Percentiles rank a stretch among this genome's conserved stretches.
Evolutionary conservation across 1,139 yeast species (phyloP).

Genomic region (Magnusiomyces fungicola): DNA sequence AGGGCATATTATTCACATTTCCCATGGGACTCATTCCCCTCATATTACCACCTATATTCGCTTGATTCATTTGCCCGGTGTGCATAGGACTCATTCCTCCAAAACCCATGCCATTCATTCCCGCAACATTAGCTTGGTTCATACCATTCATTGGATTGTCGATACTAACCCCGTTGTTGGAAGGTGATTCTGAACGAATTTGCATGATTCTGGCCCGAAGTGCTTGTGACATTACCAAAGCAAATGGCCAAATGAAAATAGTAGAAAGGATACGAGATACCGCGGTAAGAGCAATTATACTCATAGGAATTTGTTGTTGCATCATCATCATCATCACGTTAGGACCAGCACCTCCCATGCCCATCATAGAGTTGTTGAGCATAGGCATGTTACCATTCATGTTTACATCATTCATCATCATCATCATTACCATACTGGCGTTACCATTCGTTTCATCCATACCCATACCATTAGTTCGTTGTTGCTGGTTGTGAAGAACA

Average conservation of each 20-base stretch:
- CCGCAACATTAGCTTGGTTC: no score
- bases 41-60: no score
- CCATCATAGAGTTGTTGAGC: neutral
- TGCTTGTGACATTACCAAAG: constrained; percentile 13
- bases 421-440: neutral
- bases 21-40: neutral
- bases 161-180: no score
- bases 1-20: neutral
- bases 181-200: constrained; percentile 7
- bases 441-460: neutral
- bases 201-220: constrained; percentile 12
- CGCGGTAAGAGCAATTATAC: constrained; percentile 12
- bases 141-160: no score
- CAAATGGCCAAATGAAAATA: constrained; percentile 16
- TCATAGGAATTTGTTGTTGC: constrained; percentile 9
- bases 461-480: neutral
- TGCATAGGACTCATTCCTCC: no score
- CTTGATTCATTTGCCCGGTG: no score
- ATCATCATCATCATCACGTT: constrained; percentile 4
- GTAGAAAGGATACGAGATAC: constrained; percentile 13
- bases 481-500: constrained; percentile 14
- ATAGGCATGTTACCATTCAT: neutral
- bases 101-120: no score
- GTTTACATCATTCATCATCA: neutral
- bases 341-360: neutral